Percentiles rank a stretch among this genome's conserved stretches.
Evolutionary conservation across 192 early-diverging fungal genomes (phyloP).

Genomic region (Linnemannia elongata): DNA sequence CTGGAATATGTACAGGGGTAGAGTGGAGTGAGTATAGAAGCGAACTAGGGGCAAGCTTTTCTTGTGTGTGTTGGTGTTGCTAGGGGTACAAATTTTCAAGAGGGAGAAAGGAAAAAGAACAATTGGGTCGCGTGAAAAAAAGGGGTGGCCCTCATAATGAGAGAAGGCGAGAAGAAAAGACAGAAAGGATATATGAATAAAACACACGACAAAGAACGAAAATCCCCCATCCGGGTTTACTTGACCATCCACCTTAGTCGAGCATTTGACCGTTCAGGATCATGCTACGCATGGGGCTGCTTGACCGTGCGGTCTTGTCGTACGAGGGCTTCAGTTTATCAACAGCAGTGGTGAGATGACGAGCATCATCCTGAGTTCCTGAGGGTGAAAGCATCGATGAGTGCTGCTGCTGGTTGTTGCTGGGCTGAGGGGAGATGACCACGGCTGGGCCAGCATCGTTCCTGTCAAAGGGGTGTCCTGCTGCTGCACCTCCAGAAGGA

Average conservation of each 20-base stretch:
- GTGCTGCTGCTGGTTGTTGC: conserved; percentile 12
- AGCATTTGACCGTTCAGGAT: conserved; percentile 56
- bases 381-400: neutral
- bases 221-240: neutral
- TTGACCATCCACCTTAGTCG: conserved; percentile 22
- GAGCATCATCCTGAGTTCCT: neutral
- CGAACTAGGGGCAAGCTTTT: neutral
- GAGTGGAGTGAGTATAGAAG: conserved; percentile 8
- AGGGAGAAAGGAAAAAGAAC: neutral
- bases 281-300: conserved; percentile 55
- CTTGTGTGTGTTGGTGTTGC: neutral
- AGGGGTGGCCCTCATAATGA: neutral
- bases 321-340: conserved; percentile 44
- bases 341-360: conserved; percentile 26
- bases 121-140: neutral
- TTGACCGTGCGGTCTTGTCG: conserved; percentile 40
- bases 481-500: neutral
- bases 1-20: neutral
- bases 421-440: conserved; percentile 7
- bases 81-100: neutral
- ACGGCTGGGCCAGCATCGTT: conserved; percentile 32
- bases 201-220: neutral
- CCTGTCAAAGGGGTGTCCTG: conserved; percentile 32
- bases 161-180: neutral
- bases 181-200: neutral